Conservation (phyloP, 1,284 basidiomycete species). For the Moesziomyces antarcticus region DNA sequence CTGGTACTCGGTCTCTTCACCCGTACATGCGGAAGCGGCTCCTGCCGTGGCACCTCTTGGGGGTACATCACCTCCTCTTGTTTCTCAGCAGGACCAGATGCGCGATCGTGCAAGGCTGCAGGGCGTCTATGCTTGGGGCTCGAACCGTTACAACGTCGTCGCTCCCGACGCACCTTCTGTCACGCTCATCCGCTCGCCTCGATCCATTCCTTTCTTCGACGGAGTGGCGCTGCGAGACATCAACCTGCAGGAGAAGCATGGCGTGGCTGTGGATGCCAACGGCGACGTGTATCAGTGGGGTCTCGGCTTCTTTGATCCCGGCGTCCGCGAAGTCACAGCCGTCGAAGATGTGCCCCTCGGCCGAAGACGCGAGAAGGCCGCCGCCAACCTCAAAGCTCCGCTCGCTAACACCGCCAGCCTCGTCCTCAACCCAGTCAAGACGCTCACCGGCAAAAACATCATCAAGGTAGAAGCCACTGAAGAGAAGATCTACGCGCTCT, state of each 20-base stretch:
- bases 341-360: conserved; percentile 57
- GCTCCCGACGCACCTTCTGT: conserved; percentile 53
- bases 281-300: conserved; percentile 74
- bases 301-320: conserved; percentile 63
- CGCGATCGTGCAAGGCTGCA: conserved; percentile 43
- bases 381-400: conserved; percentile 47
- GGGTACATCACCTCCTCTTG: conserved; percentile 31
- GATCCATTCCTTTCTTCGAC: conserved; percentile 61
- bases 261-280: conserved; percentile 69
- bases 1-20: conserved; percentile 26
- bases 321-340: conserved; percentile 33
- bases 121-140: conserved; percentile 62
- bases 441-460: conserved; percentile 63
- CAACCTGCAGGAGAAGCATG: conserved; percentile 60
- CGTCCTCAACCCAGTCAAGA: conserved; percentile 51
- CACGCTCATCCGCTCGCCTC: conserved; percentile 51
- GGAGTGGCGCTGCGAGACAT: conserved; percentile 64
- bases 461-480: conserved; percentile 60
- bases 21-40: conserved; percentile 33
- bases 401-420: conserved; percentile 30
- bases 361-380: conserved; percentile 40
- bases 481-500: conserved; percentile 61
- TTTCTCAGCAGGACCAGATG: conserved; percentile 62
- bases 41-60: conserved; percentile 21
- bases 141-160: conserved; percentile 63